These are phyloP conservation scores for Albatrellus ellisii DNA, from an alignment of 768 basidiomycete species.

Conservation along the genomic window DNA sequence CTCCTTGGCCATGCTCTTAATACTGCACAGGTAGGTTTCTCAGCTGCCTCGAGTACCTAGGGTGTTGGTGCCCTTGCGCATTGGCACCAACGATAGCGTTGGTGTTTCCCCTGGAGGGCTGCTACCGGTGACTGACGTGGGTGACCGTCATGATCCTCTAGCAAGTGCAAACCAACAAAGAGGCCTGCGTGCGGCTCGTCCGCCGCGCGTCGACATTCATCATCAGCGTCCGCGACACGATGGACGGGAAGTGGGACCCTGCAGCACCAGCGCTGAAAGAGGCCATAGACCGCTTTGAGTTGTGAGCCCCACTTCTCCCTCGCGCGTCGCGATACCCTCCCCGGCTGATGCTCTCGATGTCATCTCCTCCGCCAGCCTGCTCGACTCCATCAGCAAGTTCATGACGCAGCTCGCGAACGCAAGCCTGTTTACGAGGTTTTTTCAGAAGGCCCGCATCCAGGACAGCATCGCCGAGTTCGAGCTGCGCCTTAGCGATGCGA, in stretches of 20 bases:
- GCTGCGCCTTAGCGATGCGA: slow-evolving; percentile 3
- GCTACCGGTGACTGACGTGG: no score
- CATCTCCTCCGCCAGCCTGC: neutral
- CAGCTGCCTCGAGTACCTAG: neutral
- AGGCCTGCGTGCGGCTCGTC: slow-evolving; percentile 1
- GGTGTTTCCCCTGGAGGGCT: no score
- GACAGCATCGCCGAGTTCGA: slow-evolving; percentile 6
- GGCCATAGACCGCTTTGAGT: slow-evolving; percentile 2
- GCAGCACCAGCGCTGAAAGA: slow-evolving; percentile 3
- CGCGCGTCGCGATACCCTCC: neutral
- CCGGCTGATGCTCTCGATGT: neutral
- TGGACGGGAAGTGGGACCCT: slow-evolving; percentile 6
- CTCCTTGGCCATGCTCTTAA: neutral
- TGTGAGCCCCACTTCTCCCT: neutral
- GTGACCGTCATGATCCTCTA: no score
- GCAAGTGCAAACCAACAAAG: slow-evolving; percentile 5
- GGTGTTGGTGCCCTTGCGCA: neutral
- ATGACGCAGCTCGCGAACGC: slow-evolving; percentile 5
- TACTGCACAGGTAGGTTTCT: slow-evolving; percentile 1
- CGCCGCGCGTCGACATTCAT: slow-evolving; percentile 4
- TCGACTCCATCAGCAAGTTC: slow-evolving; percentile 3
- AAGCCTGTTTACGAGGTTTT: neutral
- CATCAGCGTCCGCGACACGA: slow-evolving; percentile 6
- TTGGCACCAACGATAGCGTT: no score
- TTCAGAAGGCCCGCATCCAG: slow-evolving; percentile 1